phyloP scores from a whole-genome alignment of 1,284 basidiomycete genomes.

The Coriolopsis trogii region DNA sequence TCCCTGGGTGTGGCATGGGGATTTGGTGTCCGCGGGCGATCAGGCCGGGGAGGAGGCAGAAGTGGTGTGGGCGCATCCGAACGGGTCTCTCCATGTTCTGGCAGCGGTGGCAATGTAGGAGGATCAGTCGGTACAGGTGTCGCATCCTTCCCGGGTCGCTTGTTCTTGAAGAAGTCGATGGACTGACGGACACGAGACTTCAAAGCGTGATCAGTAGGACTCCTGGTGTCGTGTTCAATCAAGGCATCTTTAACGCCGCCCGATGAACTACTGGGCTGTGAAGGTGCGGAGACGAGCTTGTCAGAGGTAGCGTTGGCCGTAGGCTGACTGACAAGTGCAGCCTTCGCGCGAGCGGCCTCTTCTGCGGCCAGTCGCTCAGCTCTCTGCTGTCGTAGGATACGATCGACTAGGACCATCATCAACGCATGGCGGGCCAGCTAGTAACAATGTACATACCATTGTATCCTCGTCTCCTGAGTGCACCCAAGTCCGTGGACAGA shows the following conservation, averaged over 20 bases:
- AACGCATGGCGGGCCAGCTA: background rate
- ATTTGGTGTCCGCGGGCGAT: slow-evolving; percentile 21
- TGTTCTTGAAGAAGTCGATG: slow-evolving; percentile 8
- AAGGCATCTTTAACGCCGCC: slow-evolving; percentile 2
- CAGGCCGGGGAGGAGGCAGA: slow-evolving; percentile 8
- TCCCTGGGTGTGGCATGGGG: slow-evolving; percentile 55
- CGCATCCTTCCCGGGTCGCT: slow-evolving; percentile 2
- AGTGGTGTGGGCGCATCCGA: slow-evolving; percentile 33
- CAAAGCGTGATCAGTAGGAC: background rate
- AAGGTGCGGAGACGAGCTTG: slow-evolving; percentile 8
- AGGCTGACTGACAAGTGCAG: slow-evolving; percentile 4
- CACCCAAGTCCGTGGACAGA: slow-evolving; percentile 85
- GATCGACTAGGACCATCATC: slow-evolving; percentile 64
- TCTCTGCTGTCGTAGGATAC: slow-evolving; percentile 86
- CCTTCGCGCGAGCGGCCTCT: slow-evolving; percentile 40
- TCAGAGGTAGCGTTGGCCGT: slow-evolving; percentile 15
- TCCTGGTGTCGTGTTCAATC: background rate
- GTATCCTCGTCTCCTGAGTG: slow-evolving; percentile 85
- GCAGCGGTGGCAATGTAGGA: slow-evolving; percentile 14
- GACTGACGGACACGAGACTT: slow-evolving; percentile 14
- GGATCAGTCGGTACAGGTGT: slow-evolving; percentile 1
- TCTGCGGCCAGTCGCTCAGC: slow-evolving; percentile 70
- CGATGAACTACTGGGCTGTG: slow-evolving; percentile 6
- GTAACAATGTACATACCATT: slow-evolving; percentile 52
- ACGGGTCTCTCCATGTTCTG: slow-evolving; percentile 26